A percentile compares a stretch with the other conserved stretches of the same genome.
Evolutionary conservation across 2,329 filamentous ascomycete genomes (phyloP).

Genomic region (Metarhizium guizhouense): DNA sequence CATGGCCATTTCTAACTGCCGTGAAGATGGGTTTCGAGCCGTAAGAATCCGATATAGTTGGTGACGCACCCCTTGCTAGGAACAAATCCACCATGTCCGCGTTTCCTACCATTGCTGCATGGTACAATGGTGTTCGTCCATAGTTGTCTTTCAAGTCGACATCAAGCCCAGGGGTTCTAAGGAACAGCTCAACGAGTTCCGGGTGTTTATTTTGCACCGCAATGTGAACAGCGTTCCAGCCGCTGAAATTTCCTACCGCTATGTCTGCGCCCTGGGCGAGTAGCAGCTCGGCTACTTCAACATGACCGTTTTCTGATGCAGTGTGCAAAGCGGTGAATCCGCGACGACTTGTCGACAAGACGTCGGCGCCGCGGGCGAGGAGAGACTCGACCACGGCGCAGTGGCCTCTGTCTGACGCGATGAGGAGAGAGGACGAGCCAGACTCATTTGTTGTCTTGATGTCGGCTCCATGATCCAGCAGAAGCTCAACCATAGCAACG

Average conservation of each 20-base stretch:
- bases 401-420: background rate
- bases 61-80: background rate
- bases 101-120: constrained; percentile 1
- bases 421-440: constrained; percentile 1
- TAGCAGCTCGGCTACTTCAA: background rate
- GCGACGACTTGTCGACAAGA: background rate
- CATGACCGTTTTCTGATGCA: background rate
- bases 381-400: background rate
- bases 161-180: background rate
- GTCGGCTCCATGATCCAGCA: constrained; percentile 2
- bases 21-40: background rate
- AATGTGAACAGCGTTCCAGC: constrained; percentile 3
- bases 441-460: background rate
- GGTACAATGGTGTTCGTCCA: constrained; percentile 3
- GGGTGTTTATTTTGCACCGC: constrained; percentile 3
- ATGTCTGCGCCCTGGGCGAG: background rate
- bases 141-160: constrained; percentile 1
- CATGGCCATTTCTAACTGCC: constrained; percentile 6
- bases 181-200: background rate
- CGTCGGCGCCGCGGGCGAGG: constrained; percentile 1
- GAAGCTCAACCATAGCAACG: background rate
- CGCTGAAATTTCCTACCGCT: background rate
- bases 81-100: background rate
- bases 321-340: constrained; percentile 1
- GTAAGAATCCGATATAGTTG: background rate